phyloP scores from a whole-genome alignment of 352 stramenopile species.

The Phytophthora vignae region DNA sequence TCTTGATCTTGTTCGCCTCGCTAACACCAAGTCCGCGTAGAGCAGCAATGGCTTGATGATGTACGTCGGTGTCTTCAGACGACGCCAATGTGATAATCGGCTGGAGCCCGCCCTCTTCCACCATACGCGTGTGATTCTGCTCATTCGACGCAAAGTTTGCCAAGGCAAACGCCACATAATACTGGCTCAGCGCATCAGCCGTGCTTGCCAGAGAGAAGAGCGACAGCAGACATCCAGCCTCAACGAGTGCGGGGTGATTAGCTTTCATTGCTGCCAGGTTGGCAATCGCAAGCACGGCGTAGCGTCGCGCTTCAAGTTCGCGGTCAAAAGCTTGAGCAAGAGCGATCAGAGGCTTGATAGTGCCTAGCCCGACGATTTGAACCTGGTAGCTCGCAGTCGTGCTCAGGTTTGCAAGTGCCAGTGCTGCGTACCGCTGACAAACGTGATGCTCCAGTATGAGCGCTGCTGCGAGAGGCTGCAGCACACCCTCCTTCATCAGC shows the following conservation, averaged over 20 bases:
- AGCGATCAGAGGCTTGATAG: slow-evolving; percentile 91
- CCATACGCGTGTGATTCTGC: slow-evolving; percentile 93
- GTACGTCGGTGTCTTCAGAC: slow-evolving; percentile 93
- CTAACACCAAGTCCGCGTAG: slow-evolving; percentile 93
- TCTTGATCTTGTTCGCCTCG: slow-evolving; percentile 95
- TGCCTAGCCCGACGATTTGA: slow-evolving; percentile 95
- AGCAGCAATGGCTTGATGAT: slow-evolving; percentile 95
- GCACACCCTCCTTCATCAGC: slow-evolving; percentile 92
- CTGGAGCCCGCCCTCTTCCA: slow-evolving; percentile 96
- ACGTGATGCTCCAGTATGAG: slow-evolving; percentile 91
- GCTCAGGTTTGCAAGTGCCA: slow-evolving; percentile 95
- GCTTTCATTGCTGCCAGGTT: slow-evolving; percentile 96
- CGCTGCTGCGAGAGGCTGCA: slow-evolving; percentile 92
- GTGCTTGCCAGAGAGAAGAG: slow-evolving; percentile 95
- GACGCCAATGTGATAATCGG: slow-evolving; percentile 95
- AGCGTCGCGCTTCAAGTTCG: slow-evolving; percentile 94
- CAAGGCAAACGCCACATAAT: slow-evolving; percentile 95
- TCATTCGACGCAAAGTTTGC: slow-evolving; percentile 96
- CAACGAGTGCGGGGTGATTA: slow-evolving; percentile 94
- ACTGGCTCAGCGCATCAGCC: slow-evolving; percentile 93
- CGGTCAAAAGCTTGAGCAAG: slow-evolving; percentile 89
- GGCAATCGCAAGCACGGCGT: slow-evolving; percentile 94
- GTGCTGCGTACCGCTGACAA: slow-evolving; percentile 94
- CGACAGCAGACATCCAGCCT: slow-evolving; percentile 91
- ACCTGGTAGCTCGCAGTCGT: slow-evolving; percentile 94